Percentiles rank a stretch among this genome's conserved stretches.
These are phyloP conservation scores for Fusarium lateritium DNA, from an alignment of 2,329 filamentous ascomycete genomes.

Conservation along the genomic window DNA sequence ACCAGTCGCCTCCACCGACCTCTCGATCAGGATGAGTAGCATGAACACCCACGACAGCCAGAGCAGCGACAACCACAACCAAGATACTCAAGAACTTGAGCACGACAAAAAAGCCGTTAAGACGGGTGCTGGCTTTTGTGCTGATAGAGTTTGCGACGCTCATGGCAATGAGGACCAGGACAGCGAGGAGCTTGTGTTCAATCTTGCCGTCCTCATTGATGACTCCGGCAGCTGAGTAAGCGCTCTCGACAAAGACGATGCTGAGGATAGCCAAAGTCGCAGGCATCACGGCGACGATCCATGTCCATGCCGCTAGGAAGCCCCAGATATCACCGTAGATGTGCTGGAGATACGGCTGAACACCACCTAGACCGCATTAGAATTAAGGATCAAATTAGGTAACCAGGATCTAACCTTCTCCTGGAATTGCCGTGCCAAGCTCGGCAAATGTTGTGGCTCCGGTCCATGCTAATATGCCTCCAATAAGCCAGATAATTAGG, in stretches of 20 bases:
- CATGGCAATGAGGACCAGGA: conserved; percentile 62
- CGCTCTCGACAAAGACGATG: conserved; percentile 74
- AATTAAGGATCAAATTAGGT: background rate
- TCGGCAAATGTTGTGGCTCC: conserved; percentile 74
- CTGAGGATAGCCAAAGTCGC: conserved; percentile 74
- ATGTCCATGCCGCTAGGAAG: conserved; percentile 76
- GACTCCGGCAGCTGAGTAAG: conserved; percentile 67
- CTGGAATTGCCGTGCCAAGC: conserved; percentile 73
- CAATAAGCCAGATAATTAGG: conserved; percentile 72
- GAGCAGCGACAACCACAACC: conserved; percentile 63
- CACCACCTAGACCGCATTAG: conserved; percentile 61
- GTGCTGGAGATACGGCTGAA: conserved; percentile 74
- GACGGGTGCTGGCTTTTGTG: conserved; percentile 67
- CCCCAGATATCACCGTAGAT: conserved; percentile 73
- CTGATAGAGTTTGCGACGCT: conserved; percentile 69
- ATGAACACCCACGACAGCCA: conserved; percentile 63
- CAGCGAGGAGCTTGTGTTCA: conserved; percentile 66
- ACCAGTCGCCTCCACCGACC: conserved; percentile 67
- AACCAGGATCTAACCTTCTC: conserved; percentile 62
- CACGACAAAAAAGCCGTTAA: conserved; percentile 70
- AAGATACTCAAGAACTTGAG: conserved; percentile 67
- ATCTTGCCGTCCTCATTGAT: conserved; percentile 60
- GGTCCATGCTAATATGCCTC: conserved; percentile 74
- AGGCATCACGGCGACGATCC: conserved; percentile 75
- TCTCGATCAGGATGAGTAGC: conserved; percentile 54